Evolutionary conservation across 2,329 filamentous ascomycete species (phyloP), one percentile per base, ranked within the genome.

Genomic region (Penicillium hordei): DNA sequence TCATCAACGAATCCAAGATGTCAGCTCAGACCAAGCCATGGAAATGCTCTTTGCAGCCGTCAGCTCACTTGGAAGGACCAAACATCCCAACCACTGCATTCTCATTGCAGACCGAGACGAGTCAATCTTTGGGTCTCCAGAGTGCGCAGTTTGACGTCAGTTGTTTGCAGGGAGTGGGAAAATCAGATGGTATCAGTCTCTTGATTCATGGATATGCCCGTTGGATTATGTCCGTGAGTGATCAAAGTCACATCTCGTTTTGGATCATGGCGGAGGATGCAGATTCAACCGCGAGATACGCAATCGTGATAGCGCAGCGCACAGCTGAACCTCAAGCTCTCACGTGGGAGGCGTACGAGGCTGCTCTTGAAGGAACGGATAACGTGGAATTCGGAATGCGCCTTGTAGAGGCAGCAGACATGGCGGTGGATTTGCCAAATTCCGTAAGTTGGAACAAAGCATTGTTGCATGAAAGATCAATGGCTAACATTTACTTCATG

Each of bases 161-260:
- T 19, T 46, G 8, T 13, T 31, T 46, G 5, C n/a, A 19, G 27
- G 27, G 17, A 2, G 5, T 27, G 21, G 40, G 15, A 6, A 34
- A 27, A 19, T 19, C 19, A 4, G 23, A 40, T 48, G 42, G 12
- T 12, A 17, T 54, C 31, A 31, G 23, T 15, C 12, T 23, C 9
- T 48, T 54, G 52, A 48, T 54, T 19, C 17, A 23, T 15, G 43
- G 33, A 19, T 54, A 54, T 17, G 25, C 52, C 7, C 43, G 43
- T 39, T 54, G 52, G 52, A 48, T 54, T 13, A 54, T 54, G 43
- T 21, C 31, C 25, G 25, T 48, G 7, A 42, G 42, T 21, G 43
- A 17, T 6, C 42, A 48, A 29, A 23, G n/a, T 9, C n/a, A 31
- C 6, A 36, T 19, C 15, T 9, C 29, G 6, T 21, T 34, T 31